These are phyloP conservation scores for Polyporus arcularius DNA, from an alignment of 768 basidiomycete genomes.

Conservation along the genomic window DNA sequence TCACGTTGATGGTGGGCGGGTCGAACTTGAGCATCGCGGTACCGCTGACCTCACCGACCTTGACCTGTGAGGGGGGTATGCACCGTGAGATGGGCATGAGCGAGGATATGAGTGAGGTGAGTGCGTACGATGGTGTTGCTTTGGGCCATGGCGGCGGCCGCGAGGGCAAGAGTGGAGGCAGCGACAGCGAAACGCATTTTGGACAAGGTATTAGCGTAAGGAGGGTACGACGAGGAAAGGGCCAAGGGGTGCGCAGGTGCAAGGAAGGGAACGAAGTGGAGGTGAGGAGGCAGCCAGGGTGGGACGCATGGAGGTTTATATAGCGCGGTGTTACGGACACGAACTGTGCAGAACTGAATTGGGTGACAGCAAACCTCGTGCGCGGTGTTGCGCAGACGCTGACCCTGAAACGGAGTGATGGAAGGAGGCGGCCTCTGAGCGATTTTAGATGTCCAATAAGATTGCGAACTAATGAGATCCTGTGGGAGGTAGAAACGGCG, in stretches of 20 bases:
- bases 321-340: background rate
- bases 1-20: conserved; percentile 43
- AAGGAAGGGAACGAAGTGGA: conserved; percentile 1
- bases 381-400: conserved; percentile 6
- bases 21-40: conserved; percentile 45
- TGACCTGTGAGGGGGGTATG: conserved; percentile 25
- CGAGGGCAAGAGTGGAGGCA: conserved; percentile 18
- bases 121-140: conserved; percentile 15
- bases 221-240: background rate
- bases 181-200: conserved; percentile 21
- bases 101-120: background rate
- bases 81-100: background rate
- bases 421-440: background rate
- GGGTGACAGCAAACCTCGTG: conserved; percentile 3
- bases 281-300: background rate
- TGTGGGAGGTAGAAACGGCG: background rate
- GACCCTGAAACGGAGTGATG: conserved; percentile 7
- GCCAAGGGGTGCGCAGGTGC: conserved; percentile 2
- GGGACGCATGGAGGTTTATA: background rate
- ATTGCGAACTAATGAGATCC: background rate
- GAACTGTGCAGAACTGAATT: background rate
- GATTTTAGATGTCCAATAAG: background rate
- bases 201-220: background rate
- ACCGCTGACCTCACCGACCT: conserved; percentile 39
- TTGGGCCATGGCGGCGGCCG: conserved; percentile 24